Percentiles rank a stretch among this genome's conserved stretches.
phyloP scores from a whole-genome alignment of 257 asterid genomes.

The Fraxinus cuspidata region DNA sequence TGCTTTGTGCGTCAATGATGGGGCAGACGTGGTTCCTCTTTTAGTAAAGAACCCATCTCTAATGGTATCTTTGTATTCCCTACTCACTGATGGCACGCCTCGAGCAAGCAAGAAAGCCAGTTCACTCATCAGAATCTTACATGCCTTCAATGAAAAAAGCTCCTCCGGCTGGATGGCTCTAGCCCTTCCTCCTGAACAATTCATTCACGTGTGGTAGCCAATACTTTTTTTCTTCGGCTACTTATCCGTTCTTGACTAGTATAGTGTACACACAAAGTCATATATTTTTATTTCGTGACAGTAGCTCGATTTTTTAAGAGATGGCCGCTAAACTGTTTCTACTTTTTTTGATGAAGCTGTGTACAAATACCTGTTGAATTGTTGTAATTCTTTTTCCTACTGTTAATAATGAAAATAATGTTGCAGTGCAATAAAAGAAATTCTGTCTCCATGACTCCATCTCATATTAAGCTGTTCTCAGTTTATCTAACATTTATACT shows the following conservation, averaged over 20 bases:
- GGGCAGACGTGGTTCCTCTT: slow-evolving; percentile 65
- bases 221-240: slow-evolving; percentile 36
- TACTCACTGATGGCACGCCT: slow-evolving; percentile 51
- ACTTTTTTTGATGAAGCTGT: slow-evolving; percentile 52
- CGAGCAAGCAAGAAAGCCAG: slow-evolving; percentile 68
- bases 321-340: slow-evolving; percentile 51
- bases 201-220: slow-evolving; percentile 58
- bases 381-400: slow-evolving; percentile 22
- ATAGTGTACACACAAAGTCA: slow-evolving; percentile 27
- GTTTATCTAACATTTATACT: background rate
- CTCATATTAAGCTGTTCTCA: background rate
- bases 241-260: slow-evolving; percentile 26
- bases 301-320: slow-evolving; percentile 61
- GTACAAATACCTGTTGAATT: slow-evolving; percentile 22
- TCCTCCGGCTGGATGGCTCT: slow-evolving; percentile 41
- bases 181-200: slow-evolving; percentile 48
- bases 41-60: slow-evolving; percentile 65
- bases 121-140: slow-evolving; percentile 69
- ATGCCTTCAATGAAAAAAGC: slow-evolving; percentile 51
- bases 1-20: slow-evolving; percentile 57
- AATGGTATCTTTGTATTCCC: slow-evolving; percentile 55
- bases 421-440: background rate
- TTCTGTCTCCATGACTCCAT: no score
- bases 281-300: slow-evolving; percentile 31
- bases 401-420: slow-evolving; percentile 6